Conservation (phyloP, 192 early-diverging fungal genomes). For the Backusella psychrophila region DNA sequence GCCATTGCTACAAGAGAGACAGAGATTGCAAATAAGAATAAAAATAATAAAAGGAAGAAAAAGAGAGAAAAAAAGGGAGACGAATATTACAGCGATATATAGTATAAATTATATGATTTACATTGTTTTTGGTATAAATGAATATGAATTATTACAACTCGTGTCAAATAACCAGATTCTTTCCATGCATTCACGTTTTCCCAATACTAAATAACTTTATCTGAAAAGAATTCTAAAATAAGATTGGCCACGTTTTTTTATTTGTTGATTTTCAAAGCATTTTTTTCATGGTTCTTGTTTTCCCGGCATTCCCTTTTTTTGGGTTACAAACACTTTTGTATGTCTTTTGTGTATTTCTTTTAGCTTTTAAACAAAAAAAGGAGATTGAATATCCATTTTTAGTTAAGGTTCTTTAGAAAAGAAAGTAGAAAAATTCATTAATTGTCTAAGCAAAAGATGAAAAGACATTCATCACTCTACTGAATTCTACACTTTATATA, state of each 20-base stretch:
- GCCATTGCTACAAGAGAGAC: background rate
- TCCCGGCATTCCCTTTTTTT: background rate
- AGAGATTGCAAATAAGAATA: background rate
- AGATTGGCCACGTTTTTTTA: background rate
- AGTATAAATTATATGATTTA: background rate
- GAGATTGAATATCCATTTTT: background rate
- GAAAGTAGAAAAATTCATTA: background rate
- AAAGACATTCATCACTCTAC: background rate
- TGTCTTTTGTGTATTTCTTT: background rate
- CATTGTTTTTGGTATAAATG: background rate
- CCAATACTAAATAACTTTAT: background rate
- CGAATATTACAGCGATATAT: background rate
- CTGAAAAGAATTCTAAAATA: background rate
- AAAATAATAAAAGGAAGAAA: background rate
- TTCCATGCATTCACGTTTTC: slow-evolving; percentile 4
- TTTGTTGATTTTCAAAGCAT: background rate
- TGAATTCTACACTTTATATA: background rate
- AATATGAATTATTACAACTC: slow-evolving; percentile 4
- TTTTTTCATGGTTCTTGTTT: background rate
- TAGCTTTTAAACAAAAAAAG: background rate
- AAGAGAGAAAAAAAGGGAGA: background rate
- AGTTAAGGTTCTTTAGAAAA: background rate
- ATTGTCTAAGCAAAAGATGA: background rate
- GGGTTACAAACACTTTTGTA: background rate
- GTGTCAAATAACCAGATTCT: slow-evolving; percentile 1